Percentiles rank a stretch among this genome's conserved stretches.
phyloP scores from a whole-genome alignment of 2,329 filamentous ascomycete species.

The Hymenoscyphus linearis region DNA sequence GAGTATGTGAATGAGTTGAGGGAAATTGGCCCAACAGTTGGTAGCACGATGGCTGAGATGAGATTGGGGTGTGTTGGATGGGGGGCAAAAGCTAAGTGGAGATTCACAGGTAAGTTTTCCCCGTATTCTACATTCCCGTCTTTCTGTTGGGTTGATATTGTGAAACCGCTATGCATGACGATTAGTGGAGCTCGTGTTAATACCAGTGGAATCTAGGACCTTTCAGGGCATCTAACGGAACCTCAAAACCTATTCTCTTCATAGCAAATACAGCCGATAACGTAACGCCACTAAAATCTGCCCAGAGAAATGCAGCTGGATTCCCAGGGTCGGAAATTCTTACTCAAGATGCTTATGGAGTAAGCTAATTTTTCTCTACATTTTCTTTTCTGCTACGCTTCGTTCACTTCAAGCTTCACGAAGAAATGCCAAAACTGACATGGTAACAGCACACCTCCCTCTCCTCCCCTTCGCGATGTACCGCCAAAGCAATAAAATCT shows the following conservation, averaged over 20 bases:
- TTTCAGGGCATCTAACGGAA: constrained; percentile 19
- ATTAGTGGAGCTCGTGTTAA: no score
- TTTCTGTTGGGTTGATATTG: background rate
- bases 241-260: constrained; percentile 34
- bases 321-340: constrained; percentile 44
- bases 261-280: constrained; percentile 35
- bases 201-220: background rate
- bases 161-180: background rate
- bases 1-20: constrained; percentile 22
- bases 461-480: constrained; percentile 34
- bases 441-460: constrained; percentile 43
- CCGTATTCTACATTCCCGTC: no score
- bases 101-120: constrained; percentile 19
- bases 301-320: constrained; percentile 29
- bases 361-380: constrained; percentile 20
- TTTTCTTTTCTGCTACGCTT: background rate
- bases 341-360: constrained; percentile 46
- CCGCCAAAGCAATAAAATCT: constrained; percentile 27
- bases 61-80: constrained; percentile 34
- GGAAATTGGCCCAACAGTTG: constrained; percentile 38
- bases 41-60: constrained; percentile 39
- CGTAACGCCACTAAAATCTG: constrained; percentile 32
- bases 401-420: background rate
- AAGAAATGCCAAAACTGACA: background rate
- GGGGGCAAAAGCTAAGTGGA: constrained; percentile 30